Percentiles rank a stretch among this genome's conserved stretches.
These are phyloP conservation scores for Fusarium dlaminii DNA, from an alignment of 2,329 filamentous ascomycete species.

Conservation along the genomic window DNA sequence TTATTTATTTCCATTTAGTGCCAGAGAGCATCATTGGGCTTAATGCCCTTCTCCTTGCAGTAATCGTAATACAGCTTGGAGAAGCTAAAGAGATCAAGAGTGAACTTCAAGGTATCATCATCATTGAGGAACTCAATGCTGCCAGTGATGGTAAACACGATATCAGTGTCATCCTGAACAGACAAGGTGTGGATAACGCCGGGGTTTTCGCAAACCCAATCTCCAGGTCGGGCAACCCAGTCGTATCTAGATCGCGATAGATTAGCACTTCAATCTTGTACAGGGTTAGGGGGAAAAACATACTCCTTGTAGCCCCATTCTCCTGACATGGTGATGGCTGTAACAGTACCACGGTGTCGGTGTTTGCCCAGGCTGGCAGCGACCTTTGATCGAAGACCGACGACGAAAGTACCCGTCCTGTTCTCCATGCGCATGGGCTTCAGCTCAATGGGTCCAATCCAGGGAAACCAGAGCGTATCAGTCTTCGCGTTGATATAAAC, in stretches of 20 bases:
- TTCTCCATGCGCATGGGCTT: conserved; percentile 34
- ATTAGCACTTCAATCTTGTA: neutral
- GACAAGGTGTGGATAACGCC: conserved; percentile 39
- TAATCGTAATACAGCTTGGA: conserved; percentile 31
- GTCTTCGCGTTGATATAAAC: conserved; percentile 36
- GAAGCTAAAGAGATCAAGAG: conserved; percentile 39
- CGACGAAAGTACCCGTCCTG: conserved; percentile 30
- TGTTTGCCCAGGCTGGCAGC: conserved; percentile 32
- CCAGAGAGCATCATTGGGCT: conserved; percentile 29
- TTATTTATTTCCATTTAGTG: conserved; percentile 9
- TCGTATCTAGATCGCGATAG: conserved; percentile 27
- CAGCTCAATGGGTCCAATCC: conserved; percentile 30
- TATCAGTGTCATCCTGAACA: conserved; percentile 35
- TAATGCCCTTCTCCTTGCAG: conserved; percentile 26
- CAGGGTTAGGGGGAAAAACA: neutral
- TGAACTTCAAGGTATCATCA: conserved; percentile 36
- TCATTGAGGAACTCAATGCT: conserved; percentile 42
- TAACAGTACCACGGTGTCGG: conserved; percentile 30
- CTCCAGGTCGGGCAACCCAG: conserved; percentile 39
- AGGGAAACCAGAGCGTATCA: conserved; percentile 38
- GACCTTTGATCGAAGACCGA: conserved; percentile 24
- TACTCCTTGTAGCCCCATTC: conserved; percentile 40
- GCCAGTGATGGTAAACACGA: conserved; percentile 39
- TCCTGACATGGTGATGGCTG: conserved; percentile 36
- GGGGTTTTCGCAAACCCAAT: conserved; percentile 41